Base-by-base conservation (phyloP, 1,284 basidiomycete species). In the Heterobasidion annosum region DNA sequence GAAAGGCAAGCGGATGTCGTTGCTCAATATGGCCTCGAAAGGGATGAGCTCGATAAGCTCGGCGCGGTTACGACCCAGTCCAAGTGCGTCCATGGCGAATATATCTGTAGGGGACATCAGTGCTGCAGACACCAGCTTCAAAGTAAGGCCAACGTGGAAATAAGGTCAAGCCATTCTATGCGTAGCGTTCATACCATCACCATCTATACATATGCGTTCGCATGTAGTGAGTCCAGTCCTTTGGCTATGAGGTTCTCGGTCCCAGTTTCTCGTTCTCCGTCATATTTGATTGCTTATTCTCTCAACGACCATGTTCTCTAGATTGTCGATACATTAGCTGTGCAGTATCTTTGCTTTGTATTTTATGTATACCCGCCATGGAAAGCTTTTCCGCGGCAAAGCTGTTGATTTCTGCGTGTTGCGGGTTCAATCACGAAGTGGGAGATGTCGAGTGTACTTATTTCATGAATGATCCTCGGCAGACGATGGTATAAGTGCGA, bases 1-100 rank as follows among this genome's bases (percentile, higher is more conserved):
- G 67, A 73, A 83, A 55, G 62, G 73, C 47, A 87, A 83, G 69
- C 71, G 86, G 57, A 62, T 80, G 57, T 88, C 85, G 5, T 63
- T 88, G 57, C 65, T 79, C 8, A 59, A 69, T 18, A 63, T 70
- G 50, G 67, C 72, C 8, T 60, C 62, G 10, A 59, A 62, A 37
- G 56, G 65, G 50, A 62, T 75, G 69, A 59, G 61, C 67, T 73
- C 75, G 34, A 52, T 59, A 58, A 69, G 55, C 62, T 37, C 32
- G 64, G 45, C 68, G 61, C 53, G 52, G 62, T 1, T 42, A 16
- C 16, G 48, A 25, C 25, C 25, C 25, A 25, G 25, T 25, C 25
- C 25, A 5, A 25, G 25, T 25, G 25, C 25, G 25, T 25, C 25
- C 25, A 25, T 25, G 25, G 25, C 25, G 25, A 25, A 25, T 25